Evolutionary conservation across 371 early-diverging fungal genomes (phyloP), one percentile per base, ranked within the genome.

Genomic region (Mucor plumbeus): DNA sequence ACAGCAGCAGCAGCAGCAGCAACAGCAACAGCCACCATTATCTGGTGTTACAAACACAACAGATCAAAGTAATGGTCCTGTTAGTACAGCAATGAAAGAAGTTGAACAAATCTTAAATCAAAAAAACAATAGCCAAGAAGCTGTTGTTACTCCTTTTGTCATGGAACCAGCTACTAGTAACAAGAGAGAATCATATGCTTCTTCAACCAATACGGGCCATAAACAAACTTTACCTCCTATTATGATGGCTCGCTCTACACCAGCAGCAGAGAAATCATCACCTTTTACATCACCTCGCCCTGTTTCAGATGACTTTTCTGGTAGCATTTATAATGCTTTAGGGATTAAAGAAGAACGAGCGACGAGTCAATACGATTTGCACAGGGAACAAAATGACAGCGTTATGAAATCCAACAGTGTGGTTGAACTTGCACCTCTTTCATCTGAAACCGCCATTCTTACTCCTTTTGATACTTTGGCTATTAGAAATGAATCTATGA

Each of bases 61-160:
- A 41, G 58, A 53, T 54, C 53, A 59, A 11, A 69, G 69, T 40
- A 53, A 67, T n/a, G 63, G 71, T 1, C 59, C 44, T 39, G 64
- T 70, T 21, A 65, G 61, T 11, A 67, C 67, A 21, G 71, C 71
- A 1, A 67, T 71, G 19, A 68, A 68, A 59, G 73, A 72, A 65
- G 69, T 72, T 0, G 72, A 72, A 36, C 58, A 72, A 8, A 72
- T 72, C 8, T 36, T 72, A 48, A 64, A 68, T 35, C 64, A 56
- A n/a, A 40, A 34, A 11, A 44, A 17, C 17, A 44, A 7, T 21
- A 43, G 61, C 21, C 40, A 57, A 14, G 31, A 34, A 10, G 54
- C 38, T 38, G 26, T 7, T 53, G 47, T 11, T 13, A 10, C 53
- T 0, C 7, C 35, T 36, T 48, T 19, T 3, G 13, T 19, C 13